Evolutionary conservation across 352 stramenopile genomes (phyloP).

Genomic region (Globisporangium iwayamae): DNA sequence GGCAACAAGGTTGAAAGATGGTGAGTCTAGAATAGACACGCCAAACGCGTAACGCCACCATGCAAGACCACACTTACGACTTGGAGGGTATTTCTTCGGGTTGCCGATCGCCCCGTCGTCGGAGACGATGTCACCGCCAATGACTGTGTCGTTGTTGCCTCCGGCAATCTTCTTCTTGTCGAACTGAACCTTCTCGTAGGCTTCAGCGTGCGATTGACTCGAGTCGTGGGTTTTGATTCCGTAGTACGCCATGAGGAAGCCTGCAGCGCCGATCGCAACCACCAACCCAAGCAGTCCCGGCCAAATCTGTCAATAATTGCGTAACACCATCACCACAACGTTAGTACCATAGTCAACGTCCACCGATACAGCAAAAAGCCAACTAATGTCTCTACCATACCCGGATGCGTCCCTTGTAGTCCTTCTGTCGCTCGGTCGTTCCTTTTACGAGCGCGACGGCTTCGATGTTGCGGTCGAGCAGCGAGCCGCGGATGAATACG

Average conservation of each 20-base stretch:
- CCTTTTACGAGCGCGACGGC: conserved; percentile 11
- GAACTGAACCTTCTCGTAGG: conserved; percentile 21
- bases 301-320: conserved; percentile 24
- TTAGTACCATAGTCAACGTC: not conserved
- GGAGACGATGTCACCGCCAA: conserved; percentile 28
- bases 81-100: conserved; percentile 65
- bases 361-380: not conserved
- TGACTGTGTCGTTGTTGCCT: conserved; percentile 5
- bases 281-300: conserved; percentile 25
- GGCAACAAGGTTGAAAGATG: not conserved
- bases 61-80: conserved; percentile 8
- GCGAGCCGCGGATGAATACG: conserved; percentile 21
- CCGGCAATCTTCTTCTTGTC: conserved; percentile 20
- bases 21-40: not conserved
- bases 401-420: conserved; percentile 26
- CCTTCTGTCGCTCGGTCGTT: conserved; percentile 8
- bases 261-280: conserved; percentile 11
- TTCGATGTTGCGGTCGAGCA: conserved; percentile 20
- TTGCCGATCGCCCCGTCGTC: conserved; percentile 75
- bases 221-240: conserved; percentile 16
- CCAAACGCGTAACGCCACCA: not conserved
- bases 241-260: conserved; percentile 22
- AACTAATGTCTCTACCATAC: conserved; percentile 3
- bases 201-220: conserved; percentile 12
- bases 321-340: not conserved